Evolutionary conservation across 768 basidiomycete genomes (phyloP), one percentile per base, ranked within the genome.

Genomic region (Chalciporus piperatus): DNA sequence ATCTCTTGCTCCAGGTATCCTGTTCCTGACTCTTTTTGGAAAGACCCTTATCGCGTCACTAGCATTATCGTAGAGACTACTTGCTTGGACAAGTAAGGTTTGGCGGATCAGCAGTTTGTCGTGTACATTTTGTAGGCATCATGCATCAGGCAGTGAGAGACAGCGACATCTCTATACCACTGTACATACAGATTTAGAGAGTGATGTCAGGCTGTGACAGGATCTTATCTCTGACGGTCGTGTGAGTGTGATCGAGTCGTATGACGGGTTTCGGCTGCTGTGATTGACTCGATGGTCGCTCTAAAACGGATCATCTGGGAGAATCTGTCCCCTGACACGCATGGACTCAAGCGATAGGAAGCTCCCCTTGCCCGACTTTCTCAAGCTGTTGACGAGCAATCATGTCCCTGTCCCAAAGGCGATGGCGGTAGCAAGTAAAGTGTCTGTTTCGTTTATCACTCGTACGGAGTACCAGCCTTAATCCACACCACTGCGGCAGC

Each of bases 41-140:
- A 45, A 92, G 91, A 98, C 72, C 92, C 97, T 27, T 99, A 99
- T 73, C 89, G 90, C 54, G 96, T 99, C 55, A 96, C 92, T 23
- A 70, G 79, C 62, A 91, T 90, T 69, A 84, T 93, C 54, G 85
- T 92, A 51, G 92, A 95, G 77, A 96, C 94, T 50, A 93, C 91
- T 51, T 57, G 84, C 64, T 76, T 89, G 60, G 78, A 83, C 68
- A 76, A 79, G 68, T 87, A 32, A 27, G 27, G 76, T 64, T 37
- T 3, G 7, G 33, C 13, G 33, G n/a, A 47, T 39, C 38, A 20
- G 44, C 51, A 40, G 44, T 14, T 37, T 57, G 11, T 17, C 12
- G 33, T 64, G 45, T 64, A 57, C 20, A 40, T 53, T 54, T 27
- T 39, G 41, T 42, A 47, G 23, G 2, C 22, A 22, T 22, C n/a